A percentile compares a stretch with the other conserved stretches of the same genome.
Conservation (phyloP, 108 stramenopile genomes). For the Nitzschia palea region DNA sequence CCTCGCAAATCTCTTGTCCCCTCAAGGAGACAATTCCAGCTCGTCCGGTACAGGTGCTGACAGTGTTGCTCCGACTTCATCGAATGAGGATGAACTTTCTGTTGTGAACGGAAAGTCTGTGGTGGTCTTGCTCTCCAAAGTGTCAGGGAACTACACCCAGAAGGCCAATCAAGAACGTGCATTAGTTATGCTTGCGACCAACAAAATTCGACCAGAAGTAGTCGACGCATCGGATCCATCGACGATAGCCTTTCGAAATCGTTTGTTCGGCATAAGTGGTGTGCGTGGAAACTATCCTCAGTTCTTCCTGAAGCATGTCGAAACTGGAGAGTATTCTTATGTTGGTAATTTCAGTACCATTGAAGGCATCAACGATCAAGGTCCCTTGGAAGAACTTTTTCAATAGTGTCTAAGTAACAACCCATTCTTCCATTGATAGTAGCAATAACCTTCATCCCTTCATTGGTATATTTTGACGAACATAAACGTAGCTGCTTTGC, state of each 20-base stretch:
- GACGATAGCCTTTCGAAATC: conserved; percentile 35
- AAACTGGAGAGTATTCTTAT: conserved; percentile 35
- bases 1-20: no score
- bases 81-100: neutral
- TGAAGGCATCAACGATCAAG: conserved; percentile 8
- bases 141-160: neutral
- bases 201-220: neutral
- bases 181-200: neutral
- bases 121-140: neutral
- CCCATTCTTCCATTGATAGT: no score
- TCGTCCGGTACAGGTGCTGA: no score
- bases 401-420: no score
- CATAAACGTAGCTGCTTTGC: no score
- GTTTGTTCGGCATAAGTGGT: conserved; percentile 56
- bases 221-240: conserved; percentile 58
- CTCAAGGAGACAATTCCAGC: no score
- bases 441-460: no score
- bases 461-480: no score
- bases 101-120: neutral
- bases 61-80: neutral
- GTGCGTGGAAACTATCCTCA: conserved; percentile 66
- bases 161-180: neutral
- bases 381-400: conserved; percentile 2
- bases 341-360: conserved; percentile 19
- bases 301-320: conserved; percentile 54